A percentile compares a stretch with the other conserved stretches of the same genome.
Evolutionary conservation across 2,329 filamentous ascomycete species (phyloP).

Genomic region (Aspergillus aculeatinus): DNA sequence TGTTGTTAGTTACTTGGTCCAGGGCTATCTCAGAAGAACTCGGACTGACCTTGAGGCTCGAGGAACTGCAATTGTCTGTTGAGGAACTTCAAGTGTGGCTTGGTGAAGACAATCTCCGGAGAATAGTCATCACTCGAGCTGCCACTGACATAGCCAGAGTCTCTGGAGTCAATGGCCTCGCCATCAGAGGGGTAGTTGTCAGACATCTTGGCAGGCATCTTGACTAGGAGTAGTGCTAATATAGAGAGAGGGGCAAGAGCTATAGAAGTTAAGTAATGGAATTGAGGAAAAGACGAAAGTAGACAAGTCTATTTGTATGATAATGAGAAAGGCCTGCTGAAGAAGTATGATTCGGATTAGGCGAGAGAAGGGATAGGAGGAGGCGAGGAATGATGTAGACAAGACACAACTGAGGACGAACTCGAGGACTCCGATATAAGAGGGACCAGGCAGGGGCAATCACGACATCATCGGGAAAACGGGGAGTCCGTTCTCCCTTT

Average conservation of each 20-base stretch:
- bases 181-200: constrained; percentile 37
- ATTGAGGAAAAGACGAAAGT: not conserved
- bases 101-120: constrained; percentile 80
- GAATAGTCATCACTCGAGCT: constrained; percentile 62
- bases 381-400: constrained; percentile 14
- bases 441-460: constrained; percentile 25
- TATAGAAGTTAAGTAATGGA: constrained; percentile 6
- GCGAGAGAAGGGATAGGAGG: constrained; percentile 8
- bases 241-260: constrained; percentile 2
- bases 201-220: constrained; percentile 41
- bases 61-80: constrained; percentile 87
- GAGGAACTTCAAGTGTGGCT: constrained; percentile 82
- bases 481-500: constrained; percentile 23
- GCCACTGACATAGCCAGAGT: constrained; percentile 72
- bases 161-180: constrained; percentile 39
- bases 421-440: constrained; percentile 29
- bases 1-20: constrained; percentile 17
- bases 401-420: constrained; percentile 18
- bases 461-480: constrained; percentile 33
- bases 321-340: not conserved
- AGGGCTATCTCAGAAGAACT: constrained; percentile 9
- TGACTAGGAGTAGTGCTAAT: constrained; percentile 12
- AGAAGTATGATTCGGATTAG: not conserved
- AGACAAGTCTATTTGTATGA: constrained; percentile 6
- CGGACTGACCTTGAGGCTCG: constrained; percentile 66